Evolutionary conservation across 75 land plant genomes (phyloP).

Genomic region (Pinus albicaulis): DNA sequence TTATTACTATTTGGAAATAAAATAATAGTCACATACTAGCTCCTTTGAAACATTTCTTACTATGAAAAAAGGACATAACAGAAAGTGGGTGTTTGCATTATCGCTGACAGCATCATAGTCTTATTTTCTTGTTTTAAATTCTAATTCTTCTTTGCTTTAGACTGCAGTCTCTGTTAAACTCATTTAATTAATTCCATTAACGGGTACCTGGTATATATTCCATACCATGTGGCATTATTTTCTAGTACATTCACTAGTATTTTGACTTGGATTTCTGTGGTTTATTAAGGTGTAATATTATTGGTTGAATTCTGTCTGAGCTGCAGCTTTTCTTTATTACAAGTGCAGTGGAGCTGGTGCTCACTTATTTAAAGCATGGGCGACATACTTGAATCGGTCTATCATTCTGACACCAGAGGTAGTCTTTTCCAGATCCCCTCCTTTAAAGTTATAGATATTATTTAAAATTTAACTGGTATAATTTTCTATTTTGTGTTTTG

Average conservation of each 20-base stretch:
- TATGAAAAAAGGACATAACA: not conserved
- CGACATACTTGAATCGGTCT: slow-evolving; percentile 74
- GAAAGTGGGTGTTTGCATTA: not conserved
- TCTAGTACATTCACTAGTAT: not conserved
- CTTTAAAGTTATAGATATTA: not conserved
- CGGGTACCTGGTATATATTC: not conserved
- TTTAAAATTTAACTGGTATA: not conserved
- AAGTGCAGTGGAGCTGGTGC: slow-evolving; percentile 90
- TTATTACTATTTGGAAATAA: not conserved
- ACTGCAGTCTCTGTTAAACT: not conserved
- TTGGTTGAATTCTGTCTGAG: slow-evolving; percentile 15
- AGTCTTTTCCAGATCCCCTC: not conserved
- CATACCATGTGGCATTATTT: not conserved
- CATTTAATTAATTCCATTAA: not conserved
- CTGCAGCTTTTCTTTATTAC: slow-evolving; percentile 24
- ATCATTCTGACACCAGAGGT: slow-evolving; percentile 98
- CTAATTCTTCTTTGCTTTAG: not conserved
- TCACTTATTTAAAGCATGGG: slow-evolving; percentile 92
- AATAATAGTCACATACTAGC: not conserved
- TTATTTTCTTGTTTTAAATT: not conserved
- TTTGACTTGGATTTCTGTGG: not conserved
- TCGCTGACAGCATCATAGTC: not conserved
- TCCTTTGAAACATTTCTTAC: not conserved
- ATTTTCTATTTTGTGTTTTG: not conserved
- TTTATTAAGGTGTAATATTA: slow-evolving; percentile 10